Evolutionary conservation across 192 early-diverging fungal genomes (phyloP).

Genomic region (Umbelopsis ramanniana): DNA sequence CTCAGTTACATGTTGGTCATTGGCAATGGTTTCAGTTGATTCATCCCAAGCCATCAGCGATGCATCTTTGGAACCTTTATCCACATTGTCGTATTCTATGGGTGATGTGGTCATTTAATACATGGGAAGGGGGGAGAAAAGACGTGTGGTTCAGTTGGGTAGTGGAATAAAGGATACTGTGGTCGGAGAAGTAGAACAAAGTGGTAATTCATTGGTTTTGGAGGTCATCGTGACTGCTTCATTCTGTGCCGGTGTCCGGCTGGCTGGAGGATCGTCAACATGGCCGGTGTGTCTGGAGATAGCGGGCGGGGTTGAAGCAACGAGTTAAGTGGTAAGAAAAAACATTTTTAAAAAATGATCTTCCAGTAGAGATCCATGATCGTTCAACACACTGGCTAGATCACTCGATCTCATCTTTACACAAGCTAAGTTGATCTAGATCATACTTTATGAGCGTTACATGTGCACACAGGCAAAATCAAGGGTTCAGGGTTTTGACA

Average conservation of each 20-base stretch:
- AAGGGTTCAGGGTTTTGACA: slow-evolving; percentile 23
- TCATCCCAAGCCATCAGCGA: background rate
- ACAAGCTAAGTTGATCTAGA: no score
- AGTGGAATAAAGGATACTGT: background rate
- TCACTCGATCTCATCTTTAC: no score
- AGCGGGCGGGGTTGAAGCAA: background rate
- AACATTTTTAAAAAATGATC: no score
- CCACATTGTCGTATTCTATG: background rate
- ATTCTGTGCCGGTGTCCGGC: slow-evolving; percentile 12
- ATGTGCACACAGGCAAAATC: background rate
- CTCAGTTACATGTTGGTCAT: background rate
- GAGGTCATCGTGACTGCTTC: background rate
- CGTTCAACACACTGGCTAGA: no score
- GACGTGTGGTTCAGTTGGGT: background rate
- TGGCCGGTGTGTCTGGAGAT: background rate
- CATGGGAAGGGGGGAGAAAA: background rate
- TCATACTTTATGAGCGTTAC: no score
- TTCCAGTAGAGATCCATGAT: no score
- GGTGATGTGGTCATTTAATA: slow-evolving; percentile 2
- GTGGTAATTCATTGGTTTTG: background rate
- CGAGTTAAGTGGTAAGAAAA: no score
- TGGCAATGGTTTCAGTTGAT: background rate
- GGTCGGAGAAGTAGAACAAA: background rate
- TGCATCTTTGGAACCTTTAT: background rate
- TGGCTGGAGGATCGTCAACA: background rate